Conservation (phyloP, 768 basidiomycete genomes). For the Calocera cornea region DNA sequence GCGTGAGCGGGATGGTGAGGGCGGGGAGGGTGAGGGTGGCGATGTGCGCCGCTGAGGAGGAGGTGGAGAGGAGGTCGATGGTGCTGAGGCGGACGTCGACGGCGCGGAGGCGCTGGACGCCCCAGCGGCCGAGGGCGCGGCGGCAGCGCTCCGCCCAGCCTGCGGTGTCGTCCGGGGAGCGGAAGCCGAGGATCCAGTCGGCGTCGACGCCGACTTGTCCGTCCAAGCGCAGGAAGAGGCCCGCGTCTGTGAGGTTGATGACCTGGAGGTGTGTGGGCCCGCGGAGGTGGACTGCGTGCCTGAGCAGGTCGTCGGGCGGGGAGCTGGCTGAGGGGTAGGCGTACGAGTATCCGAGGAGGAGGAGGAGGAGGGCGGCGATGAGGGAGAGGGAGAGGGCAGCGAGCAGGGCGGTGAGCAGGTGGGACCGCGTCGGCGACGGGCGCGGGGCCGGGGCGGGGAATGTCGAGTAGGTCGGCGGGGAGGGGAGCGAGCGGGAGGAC, state of each 20-base stretch:
- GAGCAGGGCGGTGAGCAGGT: not conserved
- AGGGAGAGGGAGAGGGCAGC: constrained; percentile 38
- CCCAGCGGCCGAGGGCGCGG: constrained; percentile 40
- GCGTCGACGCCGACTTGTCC: constrained; percentile 35
- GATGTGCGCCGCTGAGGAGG: constrained; percentile 26
- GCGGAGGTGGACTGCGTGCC: constrained; percentile 39
- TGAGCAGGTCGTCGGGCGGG: constrained; percentile 45
- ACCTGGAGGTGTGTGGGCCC: constrained; percentile 53
- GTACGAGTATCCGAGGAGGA: constrained; percentile 31
- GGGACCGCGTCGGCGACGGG: not conserved
- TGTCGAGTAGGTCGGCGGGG: not conserved
- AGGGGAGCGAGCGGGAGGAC: not conserved
- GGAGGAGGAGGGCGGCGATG: constrained; percentile 38
- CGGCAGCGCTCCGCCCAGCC: constrained; percentile 19
- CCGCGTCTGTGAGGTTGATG: constrained; percentile 45
- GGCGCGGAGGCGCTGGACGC: constrained; percentile 40
- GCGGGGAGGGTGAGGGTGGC: constrained; percentile 36
- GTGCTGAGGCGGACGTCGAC: constrained; percentile 44
- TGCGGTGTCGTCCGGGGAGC: not conserved
- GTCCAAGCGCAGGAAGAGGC: constrained; percentile 44
- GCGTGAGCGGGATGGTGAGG: constrained; percentile 35
- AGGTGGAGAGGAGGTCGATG: constrained; percentile 19
- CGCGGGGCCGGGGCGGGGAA: not conserved
- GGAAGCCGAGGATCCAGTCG: constrained; percentile 29
- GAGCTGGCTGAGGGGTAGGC: constrained; percentile 47